A percentile compares a stretch with the other conserved stretches of the same genome.
phyloP scores from a whole-genome alignment of 495 filamentous ascomycete genomes.

The Xylaria longipes region DNA sequence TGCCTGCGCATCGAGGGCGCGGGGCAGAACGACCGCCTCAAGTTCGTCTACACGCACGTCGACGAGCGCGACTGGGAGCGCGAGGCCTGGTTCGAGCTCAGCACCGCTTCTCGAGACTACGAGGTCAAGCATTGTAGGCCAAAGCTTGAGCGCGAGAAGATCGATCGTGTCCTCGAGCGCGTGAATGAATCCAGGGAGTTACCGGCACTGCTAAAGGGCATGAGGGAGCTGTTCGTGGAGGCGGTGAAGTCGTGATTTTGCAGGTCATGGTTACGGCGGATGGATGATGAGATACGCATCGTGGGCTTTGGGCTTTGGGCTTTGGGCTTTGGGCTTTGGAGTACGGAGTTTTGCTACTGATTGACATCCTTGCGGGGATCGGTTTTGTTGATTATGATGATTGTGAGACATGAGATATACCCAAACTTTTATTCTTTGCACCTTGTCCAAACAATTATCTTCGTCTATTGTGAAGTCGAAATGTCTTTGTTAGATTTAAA shows the following conservation, averaged over 20 bases:
- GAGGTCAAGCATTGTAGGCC: conserved; percentile 78
- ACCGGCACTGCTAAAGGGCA: conserved; percentile 81
- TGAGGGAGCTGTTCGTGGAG: conserved; percentile 84
- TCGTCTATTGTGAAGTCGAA: neutral
- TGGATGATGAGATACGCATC: neutral
- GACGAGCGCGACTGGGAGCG: conserved; percentile 86
- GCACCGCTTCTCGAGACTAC: conserved; percentile 81
- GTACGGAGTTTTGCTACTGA: conserved; percentile 21
- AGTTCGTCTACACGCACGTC: conserved; percentile 89
- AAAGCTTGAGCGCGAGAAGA: conserved; percentile 74
- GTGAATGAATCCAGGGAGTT: conserved; percentile 87
- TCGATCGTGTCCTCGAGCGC: conserved; percentile 74
- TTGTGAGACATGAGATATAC: conserved; percentile 24
- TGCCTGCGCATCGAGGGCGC: conserved; percentile 90
- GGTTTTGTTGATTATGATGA: conserved; percentile 21
- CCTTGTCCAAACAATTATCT: neutral
- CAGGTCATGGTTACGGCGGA: neutral
- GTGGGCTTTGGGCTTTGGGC: too few species aligned
- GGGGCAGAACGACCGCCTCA: conserved; percentile 81
- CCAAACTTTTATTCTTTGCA: conserved; percentile 20
- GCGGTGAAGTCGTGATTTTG: conserved; percentile 53
- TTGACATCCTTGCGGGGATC: neutral
- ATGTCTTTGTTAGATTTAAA: neutral
- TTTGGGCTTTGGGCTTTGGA: too few species aligned
- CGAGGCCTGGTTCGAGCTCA: conserved; percentile 93